These are phyloP conservation scores for Syncephalis plumigaleata DNA, from an alignment of 371 early-diverging fungal genomes.

Conservation along the genomic window DNA sequence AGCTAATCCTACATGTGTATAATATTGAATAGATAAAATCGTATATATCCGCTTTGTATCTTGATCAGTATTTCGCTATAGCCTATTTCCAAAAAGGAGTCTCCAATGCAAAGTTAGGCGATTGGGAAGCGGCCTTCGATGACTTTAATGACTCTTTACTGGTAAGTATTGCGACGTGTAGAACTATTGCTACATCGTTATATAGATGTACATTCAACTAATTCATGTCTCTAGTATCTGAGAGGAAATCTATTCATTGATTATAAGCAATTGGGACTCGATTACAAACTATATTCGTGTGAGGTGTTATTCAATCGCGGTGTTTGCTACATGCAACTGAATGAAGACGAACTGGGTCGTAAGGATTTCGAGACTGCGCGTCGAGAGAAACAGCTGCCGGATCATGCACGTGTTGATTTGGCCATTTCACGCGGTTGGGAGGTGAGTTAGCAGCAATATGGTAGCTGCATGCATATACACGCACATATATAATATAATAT, in stretches of 20 bases:
- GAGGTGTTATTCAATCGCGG: slow-evolving; percentile 84
- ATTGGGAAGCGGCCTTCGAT: slow-evolving; percentile 34
- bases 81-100: slow-evolving; percentile 87
- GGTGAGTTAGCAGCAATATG: background rate
- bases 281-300: slow-evolving; percentile 69
- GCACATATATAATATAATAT: too few species aligned
- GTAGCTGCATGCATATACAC: background rate
- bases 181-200: too few species aligned
- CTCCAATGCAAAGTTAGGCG: slow-evolving; percentile 55
- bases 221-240: slow-evolving; percentile 29
- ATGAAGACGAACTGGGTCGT: slow-evolving; percentile 51
- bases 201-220: too few species aligned
- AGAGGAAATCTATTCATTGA: slow-evolving; percentile 82
- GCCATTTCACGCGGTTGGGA: slow-evolving; percentile 29
- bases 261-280: slow-evolving; percentile 84
- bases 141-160: slow-evolving; percentile 41
- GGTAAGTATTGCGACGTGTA: slow-evolving; percentile 13
- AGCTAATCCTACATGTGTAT: too few species aligned
- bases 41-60: slow-evolving; percentile 46
- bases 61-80: slow-evolving; percentile 79
- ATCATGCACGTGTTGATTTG: slow-evolving; percentile 53
- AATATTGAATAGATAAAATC: slow-evolving; percentile 9
- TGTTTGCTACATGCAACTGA: slow-evolving; percentile 59
- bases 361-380: slow-evolving; percentile 60
- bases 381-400: slow-evolving; percentile 41